A percentile compares a stretch with the other conserved stretches of the same genome.
Evolutionary conservation across 805 yeast genomes (phyloP).

Genomic region (Schizosaccharomyces pombe): DNA sequence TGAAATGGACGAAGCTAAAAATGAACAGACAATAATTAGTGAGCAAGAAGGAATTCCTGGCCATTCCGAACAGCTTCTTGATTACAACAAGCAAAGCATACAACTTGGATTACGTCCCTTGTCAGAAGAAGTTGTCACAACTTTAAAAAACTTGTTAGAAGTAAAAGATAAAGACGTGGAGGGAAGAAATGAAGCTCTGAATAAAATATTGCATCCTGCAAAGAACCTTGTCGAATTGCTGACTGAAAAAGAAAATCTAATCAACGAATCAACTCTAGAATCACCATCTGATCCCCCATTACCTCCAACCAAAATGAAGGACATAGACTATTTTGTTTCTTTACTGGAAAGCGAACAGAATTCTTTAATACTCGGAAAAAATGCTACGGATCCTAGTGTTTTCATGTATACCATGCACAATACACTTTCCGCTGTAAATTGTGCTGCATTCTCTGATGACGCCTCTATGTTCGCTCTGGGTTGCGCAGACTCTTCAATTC

Average conservation of each 20-base stretch:
- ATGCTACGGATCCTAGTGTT: conserved; percentile 73
- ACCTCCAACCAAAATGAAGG: conserved; percentile 63
- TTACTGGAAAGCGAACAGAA: conserved; percentile 64
- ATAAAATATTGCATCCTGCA: background rate
- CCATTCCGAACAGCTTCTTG: conserved; percentile 23
- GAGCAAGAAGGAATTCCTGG: conserved; percentile 20
- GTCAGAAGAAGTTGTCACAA: conserved; percentile 55
- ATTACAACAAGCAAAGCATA: conserved; percentile 47
- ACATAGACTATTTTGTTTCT: conserved; percentile 54
- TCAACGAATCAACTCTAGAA: conserved; percentile 22
- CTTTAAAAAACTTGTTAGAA: background rate
- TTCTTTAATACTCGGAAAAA: conserved; percentile 44
- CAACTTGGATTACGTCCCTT: conserved; percentile 68
- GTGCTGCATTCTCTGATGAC: conserved; percentile 69
- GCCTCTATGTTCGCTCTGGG: conserved; percentile 79
- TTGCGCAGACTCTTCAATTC: conserved; percentile 72
- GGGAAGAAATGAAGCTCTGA: no score
- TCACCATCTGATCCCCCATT: conserved; percentile 71
- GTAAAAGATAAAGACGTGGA: conserved; percentile 41
- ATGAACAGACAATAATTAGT: background rate
- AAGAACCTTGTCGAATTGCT: background rate
- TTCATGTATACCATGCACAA: conserved; percentile 97
- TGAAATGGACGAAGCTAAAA: conserved; percentile 22
- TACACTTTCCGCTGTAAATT: conserved; percentile 70
- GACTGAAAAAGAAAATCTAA: conserved; percentile 13